Conservation (phyloP, 495 filamentous ascomycete species). For the Tuber calosporum region DNA sequence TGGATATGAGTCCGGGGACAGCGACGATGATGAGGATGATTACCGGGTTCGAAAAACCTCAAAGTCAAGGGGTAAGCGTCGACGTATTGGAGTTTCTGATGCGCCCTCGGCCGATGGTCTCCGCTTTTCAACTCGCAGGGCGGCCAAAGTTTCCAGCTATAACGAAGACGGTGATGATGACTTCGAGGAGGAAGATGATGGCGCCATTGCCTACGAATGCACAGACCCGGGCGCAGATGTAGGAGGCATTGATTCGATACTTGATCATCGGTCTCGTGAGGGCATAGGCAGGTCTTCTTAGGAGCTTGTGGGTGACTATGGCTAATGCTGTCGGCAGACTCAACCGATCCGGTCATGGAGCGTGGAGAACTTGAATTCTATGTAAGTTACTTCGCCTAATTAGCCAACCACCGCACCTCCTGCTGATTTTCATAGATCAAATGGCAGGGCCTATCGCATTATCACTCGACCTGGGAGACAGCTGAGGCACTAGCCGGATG, state of each 20-base stretch:
- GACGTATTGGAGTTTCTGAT: conserved; percentile 58
- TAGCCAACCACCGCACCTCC: background rate
- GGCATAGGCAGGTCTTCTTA: conserved; percentile 49
- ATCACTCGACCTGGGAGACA: conserved; percentile 90
- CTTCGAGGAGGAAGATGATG: conserved; percentile 66
- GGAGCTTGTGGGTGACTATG: background rate
- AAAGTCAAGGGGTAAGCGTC: conserved; percentile 70
- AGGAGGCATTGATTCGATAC: conserved; percentile 78
- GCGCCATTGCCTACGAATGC: conserved; percentile 57
- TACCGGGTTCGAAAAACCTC: conserved; percentile 46
- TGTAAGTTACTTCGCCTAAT: conserved; percentile 42
- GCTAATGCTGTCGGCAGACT: conserved; percentile 42
- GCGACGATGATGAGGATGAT: conserved; percentile 38
- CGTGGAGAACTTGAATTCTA: conserved; percentile 86
- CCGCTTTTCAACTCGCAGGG: conserved; percentile 82
- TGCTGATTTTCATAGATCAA: conserved; percentile 56
- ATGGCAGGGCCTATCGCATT: conserved; percentile 91
- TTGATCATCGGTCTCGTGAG: conserved; percentile 74
- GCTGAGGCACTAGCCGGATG: conserved; percentile 59
- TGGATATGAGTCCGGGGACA: conserved; percentile 51
- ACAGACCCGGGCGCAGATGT: conserved; percentile 45
- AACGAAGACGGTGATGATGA: conserved; percentile 78
- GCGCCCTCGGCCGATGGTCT: conserved; percentile 60
- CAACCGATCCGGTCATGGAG: conserved; percentile 50
- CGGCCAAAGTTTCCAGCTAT: conserved; percentile 76